Conservation (phyloP, 805 yeast genomes). For the Myxozyma neotropica region DNA sequence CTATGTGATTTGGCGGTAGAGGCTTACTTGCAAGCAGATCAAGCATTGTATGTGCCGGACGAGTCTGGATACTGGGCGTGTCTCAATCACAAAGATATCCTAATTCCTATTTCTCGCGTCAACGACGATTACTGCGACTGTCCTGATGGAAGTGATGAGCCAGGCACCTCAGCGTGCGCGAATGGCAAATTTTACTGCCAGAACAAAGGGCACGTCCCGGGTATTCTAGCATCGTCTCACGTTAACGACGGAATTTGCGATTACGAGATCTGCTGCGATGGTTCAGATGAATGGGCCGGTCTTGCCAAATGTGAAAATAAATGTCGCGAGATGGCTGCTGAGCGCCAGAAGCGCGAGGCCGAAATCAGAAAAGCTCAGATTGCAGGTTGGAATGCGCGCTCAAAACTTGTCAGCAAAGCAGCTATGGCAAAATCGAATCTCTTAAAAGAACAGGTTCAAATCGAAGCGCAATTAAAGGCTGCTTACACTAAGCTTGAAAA, state of each 20-base stretch:
- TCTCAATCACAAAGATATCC: constrained; percentile 64
- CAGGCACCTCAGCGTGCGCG: constrained; percentile 86
- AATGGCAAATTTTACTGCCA: constrained; percentile 66
- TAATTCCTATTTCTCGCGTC: constrained; percentile 60
- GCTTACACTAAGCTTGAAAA: constrained; percentile 27
- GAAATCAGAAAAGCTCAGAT: constrained; percentile 34
- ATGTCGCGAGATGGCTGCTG: constrained; percentile 55
- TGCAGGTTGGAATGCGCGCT: constrained; percentile 46
- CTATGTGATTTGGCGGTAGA: neutral
- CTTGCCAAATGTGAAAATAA: constrained; percentile 55
- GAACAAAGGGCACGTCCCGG: constrained; percentile 70
- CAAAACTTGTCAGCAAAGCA: constrained; percentile 42
- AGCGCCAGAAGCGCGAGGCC: constrained; percentile 41
- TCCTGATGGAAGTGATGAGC: constrained; percentile 97
- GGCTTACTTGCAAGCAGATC: neutral
- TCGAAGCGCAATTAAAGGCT: constrained; percentile 37
- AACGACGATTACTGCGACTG: constrained; percentile 95
- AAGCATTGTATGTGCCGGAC: constrained; percentile 45
- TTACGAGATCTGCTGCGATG: constrained; percentile 87
- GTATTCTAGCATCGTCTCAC: constrained; percentile 62
- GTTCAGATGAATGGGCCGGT: constrained; percentile 72
- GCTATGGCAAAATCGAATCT: constrained; percentile 33
- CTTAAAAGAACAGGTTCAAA: constrained; percentile 27
- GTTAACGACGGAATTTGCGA: constrained; percentile 94
- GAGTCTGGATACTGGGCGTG: constrained; percentile 66